These are phyloP conservation scores for Cyberlindnera meyerae DNA, from an alignment of 805 yeast species.

Conservation along the genomic window DNA sequence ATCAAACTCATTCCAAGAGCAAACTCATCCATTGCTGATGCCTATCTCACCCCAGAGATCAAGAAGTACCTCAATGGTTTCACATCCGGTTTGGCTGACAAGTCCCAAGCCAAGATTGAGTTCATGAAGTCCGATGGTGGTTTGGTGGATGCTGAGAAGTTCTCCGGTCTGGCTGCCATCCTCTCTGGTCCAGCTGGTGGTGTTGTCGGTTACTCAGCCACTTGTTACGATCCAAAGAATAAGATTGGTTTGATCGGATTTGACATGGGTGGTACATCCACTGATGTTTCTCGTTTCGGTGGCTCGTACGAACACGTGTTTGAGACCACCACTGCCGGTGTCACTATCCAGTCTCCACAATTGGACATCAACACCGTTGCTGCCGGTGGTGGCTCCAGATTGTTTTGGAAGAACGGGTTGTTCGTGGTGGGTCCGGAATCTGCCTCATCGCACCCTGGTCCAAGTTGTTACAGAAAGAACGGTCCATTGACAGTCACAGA, in stretches of 20 bases:
- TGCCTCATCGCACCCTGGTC: conserved; percentile 45
- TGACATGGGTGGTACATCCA: conserved; percentile 48
- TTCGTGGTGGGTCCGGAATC: conserved; percentile 45
- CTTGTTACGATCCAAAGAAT: conserved; percentile 59
- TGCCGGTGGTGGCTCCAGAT: conserved; percentile 35
- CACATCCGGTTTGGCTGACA: conserved; percentile 52
- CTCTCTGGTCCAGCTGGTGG: conserved; percentile 98
- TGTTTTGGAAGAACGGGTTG: conserved; percentile 31
- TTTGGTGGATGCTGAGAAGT: conserved; percentile 72
- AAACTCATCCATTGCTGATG: conserved; percentile 75
- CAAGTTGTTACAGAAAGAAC: conserved; percentile 44
- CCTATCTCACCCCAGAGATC: conserved; percentile 78
- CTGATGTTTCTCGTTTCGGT: conserved; percentile 34
- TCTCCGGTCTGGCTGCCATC: conserved; percentile 85
- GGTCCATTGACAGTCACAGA: conserved; percentile 46
- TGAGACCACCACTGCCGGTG: conserved; percentile 34
- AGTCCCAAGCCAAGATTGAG: conserved; percentile 45
- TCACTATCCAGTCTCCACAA: conserved; percentile 37
- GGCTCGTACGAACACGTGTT: conserved; percentile 29
- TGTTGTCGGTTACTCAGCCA: conserved; percentile 85
- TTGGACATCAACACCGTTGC: conserved; percentile 35
- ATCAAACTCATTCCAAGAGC: conserved; percentile 72
- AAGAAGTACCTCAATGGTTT: conserved; percentile 58
- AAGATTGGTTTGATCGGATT: conserved; percentile 68
- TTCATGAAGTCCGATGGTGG: conserved; percentile 99